Evolutionary conservation across 192 early-diverging fungal genomes (phyloP).

Genomic region (Coemansia sp.): DNA sequence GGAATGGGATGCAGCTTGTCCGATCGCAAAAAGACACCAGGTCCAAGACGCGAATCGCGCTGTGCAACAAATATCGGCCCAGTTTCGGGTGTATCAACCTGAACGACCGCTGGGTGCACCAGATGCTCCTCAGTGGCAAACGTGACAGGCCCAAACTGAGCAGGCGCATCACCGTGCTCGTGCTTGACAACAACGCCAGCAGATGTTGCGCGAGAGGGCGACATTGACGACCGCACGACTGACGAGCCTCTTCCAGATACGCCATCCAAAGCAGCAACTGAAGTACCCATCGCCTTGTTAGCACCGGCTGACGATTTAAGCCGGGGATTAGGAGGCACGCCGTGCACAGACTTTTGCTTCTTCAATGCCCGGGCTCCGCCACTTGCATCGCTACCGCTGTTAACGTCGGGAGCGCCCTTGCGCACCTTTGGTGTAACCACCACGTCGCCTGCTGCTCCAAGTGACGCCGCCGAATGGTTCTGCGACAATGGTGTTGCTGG

Average conservation of each 20-base stretch:
- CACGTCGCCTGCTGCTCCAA: neutral
- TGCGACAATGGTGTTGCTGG: slow-evolving; percentile 2
- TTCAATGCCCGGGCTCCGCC: slow-evolving; percentile 19
- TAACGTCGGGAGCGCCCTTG: slow-evolving; percentile 33
- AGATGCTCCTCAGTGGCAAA: slow-evolving; percentile 46
- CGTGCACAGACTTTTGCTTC: slow-evolving; percentile 41
- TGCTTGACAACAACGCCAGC: slow-evolving; percentile 13
- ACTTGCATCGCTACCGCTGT: neutral
- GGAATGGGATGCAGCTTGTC: slow-evolving; percentile 50
- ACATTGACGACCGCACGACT: slow-evolving; percentile 23
- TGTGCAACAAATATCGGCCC: slow-evolving; percentile 30
- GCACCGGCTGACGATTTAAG: neutral
- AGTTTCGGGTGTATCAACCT: slow-evolving; percentile 24
- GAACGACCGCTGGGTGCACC: slow-evolving; percentile 23
- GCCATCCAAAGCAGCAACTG: neutral
- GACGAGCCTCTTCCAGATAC: neutral
- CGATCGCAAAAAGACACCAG: slow-evolving; percentile 50
- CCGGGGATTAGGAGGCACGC: neutral
- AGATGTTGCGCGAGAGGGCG: slow-evolving; percentile 15
- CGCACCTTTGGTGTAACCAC: slow-evolving; percentile 25
- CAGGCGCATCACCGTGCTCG: slow-evolving; percentile 15
- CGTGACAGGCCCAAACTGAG: slow-evolving; percentile 32
- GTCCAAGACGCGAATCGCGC: slow-evolving; percentile 44
- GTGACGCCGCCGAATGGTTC: neutral
- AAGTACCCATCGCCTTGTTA: neutral